A percentile compares a stretch with the other conserved stretches of the same genome.
Evolutionary conservation across 1,284 basidiomycete species (phyloP).

Genomic region (Vanrija sp.): DNA sequence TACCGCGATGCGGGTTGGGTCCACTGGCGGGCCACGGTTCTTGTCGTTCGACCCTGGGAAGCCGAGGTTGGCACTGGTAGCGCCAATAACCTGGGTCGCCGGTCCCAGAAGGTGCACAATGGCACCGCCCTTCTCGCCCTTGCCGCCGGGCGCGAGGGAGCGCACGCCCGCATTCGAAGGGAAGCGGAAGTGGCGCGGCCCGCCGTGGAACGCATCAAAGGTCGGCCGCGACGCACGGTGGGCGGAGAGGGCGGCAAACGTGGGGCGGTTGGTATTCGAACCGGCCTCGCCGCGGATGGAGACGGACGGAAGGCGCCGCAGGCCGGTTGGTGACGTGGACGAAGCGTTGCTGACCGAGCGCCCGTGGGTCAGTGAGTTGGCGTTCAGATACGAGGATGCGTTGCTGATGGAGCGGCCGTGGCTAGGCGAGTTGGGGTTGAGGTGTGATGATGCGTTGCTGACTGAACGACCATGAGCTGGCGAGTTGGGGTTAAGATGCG

Average conservation of each 20-base stretch:
- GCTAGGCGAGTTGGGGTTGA: neutral
- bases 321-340: no score
- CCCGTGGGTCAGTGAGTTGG: neutral
- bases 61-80: neutral
- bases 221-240: conserved; percentile 29
- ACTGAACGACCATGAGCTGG: neutral
- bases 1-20: conserved; percentile 4
- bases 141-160: conserved; percentile 5
- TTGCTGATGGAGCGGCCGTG: neutral
- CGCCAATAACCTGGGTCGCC: conserved; percentile 11
- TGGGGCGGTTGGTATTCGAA: conserved; percentile 19
- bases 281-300: neutral
- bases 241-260: conserved; percentile 33
- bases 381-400: neutral
- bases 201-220: conserved; percentile 24
- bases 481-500: neutral
- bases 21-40: neutral
- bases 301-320: no score
- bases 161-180: conserved; percentile 30
- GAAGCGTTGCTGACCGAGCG: neutral
- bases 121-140: conserved; percentile 20
- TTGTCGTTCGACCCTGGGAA: neutral
- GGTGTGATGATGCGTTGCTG: neutral
- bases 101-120: conserved; percentile 39
- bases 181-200: conserved; percentile 26